A percentile compares a stretch with the other conserved stretches of the same genome.
Evolutionary conservation across 2,329 filamentous ascomycete genomes (phyloP).

Genomic region (Fusarium veterinarium): DNA sequence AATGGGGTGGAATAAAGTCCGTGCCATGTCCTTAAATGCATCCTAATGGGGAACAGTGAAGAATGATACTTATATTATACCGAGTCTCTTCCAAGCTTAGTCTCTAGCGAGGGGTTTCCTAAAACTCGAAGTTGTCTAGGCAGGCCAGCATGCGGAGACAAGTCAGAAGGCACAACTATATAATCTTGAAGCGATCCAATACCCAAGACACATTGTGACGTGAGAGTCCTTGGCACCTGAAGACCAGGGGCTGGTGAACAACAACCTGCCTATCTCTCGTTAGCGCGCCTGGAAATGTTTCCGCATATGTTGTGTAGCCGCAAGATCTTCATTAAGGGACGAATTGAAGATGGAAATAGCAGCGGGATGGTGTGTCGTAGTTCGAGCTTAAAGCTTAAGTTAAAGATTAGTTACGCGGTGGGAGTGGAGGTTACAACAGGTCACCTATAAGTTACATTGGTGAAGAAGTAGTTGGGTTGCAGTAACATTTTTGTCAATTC

Average conservation of each 20-base stretch:
- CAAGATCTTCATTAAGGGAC: conserved; percentile 6
- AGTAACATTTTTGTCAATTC: background rate
- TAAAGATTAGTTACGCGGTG: background rate
- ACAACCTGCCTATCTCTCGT: conserved; percentile 22
- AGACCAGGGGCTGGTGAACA: background rate
- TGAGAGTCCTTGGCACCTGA: conserved; percentile 13
- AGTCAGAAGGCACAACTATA: background rate
- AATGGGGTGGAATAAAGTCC: background rate
- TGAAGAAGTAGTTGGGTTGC: background rate
- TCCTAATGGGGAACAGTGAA: background rate
- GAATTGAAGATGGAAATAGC: conserved; percentile 2
- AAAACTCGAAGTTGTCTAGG: background rate
- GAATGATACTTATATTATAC: background rate
- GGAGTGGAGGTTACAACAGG: background rate
- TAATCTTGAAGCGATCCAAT: conserved; percentile 20
- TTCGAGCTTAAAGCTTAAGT: background rate
- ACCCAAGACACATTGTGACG: background rate
- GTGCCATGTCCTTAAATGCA: no score
- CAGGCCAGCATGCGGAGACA: background rate
- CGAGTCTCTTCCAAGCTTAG: background rate
- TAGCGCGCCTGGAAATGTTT: conserved; percentile 5
- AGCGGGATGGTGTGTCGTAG: background rate
- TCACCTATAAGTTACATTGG: background rate
- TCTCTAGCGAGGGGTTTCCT: background rate
- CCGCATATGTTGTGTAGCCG: background rate